A percentile compares a stretch with the other conserved stretches of the same genome.
phyloP scores from a whole-genome alignment of 73 alveolate genomes.

The Paramecium primaurelia region DNA sequence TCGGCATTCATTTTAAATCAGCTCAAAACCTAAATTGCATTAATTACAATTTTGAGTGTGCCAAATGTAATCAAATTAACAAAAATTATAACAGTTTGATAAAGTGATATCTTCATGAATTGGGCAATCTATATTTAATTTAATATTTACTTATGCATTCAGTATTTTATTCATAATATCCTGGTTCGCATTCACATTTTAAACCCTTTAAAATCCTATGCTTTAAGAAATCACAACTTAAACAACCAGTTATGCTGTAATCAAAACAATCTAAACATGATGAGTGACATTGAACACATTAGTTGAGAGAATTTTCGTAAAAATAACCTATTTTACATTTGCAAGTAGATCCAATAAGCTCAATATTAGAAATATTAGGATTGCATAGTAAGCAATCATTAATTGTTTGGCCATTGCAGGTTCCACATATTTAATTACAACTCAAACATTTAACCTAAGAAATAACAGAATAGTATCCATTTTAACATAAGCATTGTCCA shows the following conservation, averaged over 20 bases:
- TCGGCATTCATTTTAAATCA: neutral
- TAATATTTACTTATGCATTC: neutral
- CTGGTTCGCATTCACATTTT: neutral
- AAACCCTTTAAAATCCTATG: neutral
- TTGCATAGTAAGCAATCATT: neutral
- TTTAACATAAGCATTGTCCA: neutral
- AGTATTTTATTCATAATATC: neutral
- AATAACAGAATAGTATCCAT: neutral
- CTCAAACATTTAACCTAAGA: neutral
- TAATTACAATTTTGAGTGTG: neutral
- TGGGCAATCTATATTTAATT: neutral
- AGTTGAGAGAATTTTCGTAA: neutral
- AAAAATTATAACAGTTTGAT: neutral
- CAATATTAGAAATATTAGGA: neutral
- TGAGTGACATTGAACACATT: neutral
- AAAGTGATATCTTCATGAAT: neutral
- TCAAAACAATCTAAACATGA: neutral
- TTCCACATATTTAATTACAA: neutral
- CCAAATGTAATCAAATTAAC: neutral
- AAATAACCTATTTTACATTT: neutral
- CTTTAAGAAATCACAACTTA: neutral
- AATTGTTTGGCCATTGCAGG: neutral
- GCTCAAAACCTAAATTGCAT: neutral
- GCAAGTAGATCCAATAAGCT: neutral
- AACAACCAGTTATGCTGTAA: neutral